These are phyloP conservation scores for Angomonas ambiguus DNA, from an alignment of 208 protist species.

Conservation along the genomic window DNA sequence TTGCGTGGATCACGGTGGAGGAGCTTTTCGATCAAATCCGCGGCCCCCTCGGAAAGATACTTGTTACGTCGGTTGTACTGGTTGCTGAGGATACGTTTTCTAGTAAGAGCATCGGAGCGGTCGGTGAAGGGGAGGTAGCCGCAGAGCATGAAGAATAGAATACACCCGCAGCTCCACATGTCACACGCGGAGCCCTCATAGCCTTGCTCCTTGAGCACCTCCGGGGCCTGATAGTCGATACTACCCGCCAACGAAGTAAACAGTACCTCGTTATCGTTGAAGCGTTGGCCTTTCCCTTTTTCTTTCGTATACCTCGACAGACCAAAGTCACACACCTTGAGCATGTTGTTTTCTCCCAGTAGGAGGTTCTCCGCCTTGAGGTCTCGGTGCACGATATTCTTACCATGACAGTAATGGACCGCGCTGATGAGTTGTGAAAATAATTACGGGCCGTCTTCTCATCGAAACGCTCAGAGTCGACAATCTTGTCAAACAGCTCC, in stretches of 20 bases:
- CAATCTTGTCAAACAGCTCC: slow-evolving; percentile 97
- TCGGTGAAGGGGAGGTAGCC: slow-evolving; percentile 97
- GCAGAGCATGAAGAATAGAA: slow-evolving; percentile 97
- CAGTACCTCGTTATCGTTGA: slow-evolving; percentile 60
- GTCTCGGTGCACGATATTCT: slow-evolving; percentile 91
- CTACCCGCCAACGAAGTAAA: slow-evolving; percentile 84
- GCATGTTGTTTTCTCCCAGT: slow-evolving; percentile 65
- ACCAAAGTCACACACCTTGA: slow-evolving; percentile 92
- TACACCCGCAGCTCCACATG: slow-evolving; percentile 97
- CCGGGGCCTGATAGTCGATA: slow-evolving; percentile 89
- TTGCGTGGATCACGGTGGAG: slow-evolving; percentile 51
- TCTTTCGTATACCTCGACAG: slow-evolving; percentile 89
- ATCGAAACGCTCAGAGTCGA: slow-evolving; percentile 79
- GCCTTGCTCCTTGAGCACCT: slow-evolving; percentile 82
- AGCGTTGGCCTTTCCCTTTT: slow-evolving; percentile 15
- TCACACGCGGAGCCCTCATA: slow-evolving; percentile 94
- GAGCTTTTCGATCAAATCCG: slow-evolving; percentile 74
- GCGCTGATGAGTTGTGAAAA: slow-evolving; percentile 91
- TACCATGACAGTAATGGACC: slow-evolving; percentile 89
- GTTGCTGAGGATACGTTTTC: slow-evolving; percentile 79
- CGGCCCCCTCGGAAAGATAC: slow-evolving; percentile 62
- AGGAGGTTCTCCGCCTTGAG: slow-evolving; percentile 93
- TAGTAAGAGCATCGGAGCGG: slow-evolving; percentile 71
- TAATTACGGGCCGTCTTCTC: slow-evolving; percentile 77
- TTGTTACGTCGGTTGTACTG: slow-evolving; percentile 81